Base-by-base conservation (phyloP, 805 yeast species). In the Starmera dryadoides region DNA sequence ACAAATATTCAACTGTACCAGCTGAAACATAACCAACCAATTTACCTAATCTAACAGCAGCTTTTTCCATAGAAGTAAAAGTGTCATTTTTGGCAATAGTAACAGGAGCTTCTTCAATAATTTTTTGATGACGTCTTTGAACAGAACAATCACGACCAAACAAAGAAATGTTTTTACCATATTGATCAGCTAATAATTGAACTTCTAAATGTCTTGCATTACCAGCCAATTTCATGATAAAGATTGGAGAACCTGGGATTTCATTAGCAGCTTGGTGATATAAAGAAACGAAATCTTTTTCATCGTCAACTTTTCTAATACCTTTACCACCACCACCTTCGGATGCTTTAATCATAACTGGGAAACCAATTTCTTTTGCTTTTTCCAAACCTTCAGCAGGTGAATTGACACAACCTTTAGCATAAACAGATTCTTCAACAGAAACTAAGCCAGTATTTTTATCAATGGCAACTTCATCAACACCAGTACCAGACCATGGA, bases 291-390 rank as follows among this genome's bases (percentile, higher is more conserved):
- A 93, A 93, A 54, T 88, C 85, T 47, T 78, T 80, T 62, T 84
- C 96, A 46, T 71, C 60, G 41, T 86, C 95, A 48, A 88, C 98
- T 66, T 88, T 88, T 71, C 99, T 83, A 63, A 93, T 93, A 77
- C 99, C 99, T 69, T 93, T 93, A 73, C 99, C 99, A 69, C 99
- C 99, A 66, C 99, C 99, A 73, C 99, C 99, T 79, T 93, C 99
- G 42, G 97, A 88, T 36, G 98, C 98, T 66, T 93, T 93, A 59
- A 93, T 81, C 99, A 93, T 93, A 39, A 93, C 95, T 25, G 99
- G 99, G 71, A 93, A 88, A 2, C 98, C 98, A 55, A 93, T 89
- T 55, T 74, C 62, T 53, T 72, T 77, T 43, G 98, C 98, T 60
- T 84, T 86, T 33, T 50, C 73, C 41, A 93, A 72, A 47, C 98